Evolutionary conservation across 2,329 filamentous ascomycete species (phyloP), one percentile per base, ranked within the genome.

Genomic region (Fusarium gaditjirri): DNA sequence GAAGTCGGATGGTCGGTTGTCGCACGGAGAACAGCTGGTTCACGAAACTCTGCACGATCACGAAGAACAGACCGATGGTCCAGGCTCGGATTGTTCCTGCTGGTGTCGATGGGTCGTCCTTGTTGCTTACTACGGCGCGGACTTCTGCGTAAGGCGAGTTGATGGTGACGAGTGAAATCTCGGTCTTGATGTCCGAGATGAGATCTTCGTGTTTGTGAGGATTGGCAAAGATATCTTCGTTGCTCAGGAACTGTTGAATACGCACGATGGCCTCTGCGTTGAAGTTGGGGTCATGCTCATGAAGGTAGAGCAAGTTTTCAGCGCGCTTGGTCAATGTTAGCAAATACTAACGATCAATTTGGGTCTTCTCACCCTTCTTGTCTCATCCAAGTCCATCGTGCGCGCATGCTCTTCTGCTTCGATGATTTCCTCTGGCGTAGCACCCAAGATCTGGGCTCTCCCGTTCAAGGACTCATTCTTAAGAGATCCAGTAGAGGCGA

Each of bases 21-120:
- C 87, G 86, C 57, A 89, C 84, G 9, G 83, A 85, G 75, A 90
- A 89, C 59, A 90, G 83, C 77, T 87, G 84, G 67, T 90, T 89
- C 72, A 86, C 80, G 50, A 85, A 84, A 25, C 84, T 80, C 17
- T 87, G 80, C 13, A 84, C 57, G 14, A 83, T 76, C 2, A 84
- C 82, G 42, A 88, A 88, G 17, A 84, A 62, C 8, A 86, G 72
- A 3, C 86, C 87, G 11, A 89, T 84, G 12, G 77, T 72, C 86
- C 86, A 88, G 14, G 84, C 83, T 1, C 87, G 84, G 25, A 89
- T 83, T 0, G 88, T 89, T 2, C 53, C 89, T 75, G 81, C 87
- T 84, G 87, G 86, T 5, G 80, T 78, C 1, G 71, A 77, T 1
- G 86, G 83, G 62, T 87, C 84, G 70, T 89, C 88, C 38, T 86